Base-by-base conservation (phyloP, 2,329 filamentous ascomycete species). In the Myriosclerotinia scirpicola region DNA sequence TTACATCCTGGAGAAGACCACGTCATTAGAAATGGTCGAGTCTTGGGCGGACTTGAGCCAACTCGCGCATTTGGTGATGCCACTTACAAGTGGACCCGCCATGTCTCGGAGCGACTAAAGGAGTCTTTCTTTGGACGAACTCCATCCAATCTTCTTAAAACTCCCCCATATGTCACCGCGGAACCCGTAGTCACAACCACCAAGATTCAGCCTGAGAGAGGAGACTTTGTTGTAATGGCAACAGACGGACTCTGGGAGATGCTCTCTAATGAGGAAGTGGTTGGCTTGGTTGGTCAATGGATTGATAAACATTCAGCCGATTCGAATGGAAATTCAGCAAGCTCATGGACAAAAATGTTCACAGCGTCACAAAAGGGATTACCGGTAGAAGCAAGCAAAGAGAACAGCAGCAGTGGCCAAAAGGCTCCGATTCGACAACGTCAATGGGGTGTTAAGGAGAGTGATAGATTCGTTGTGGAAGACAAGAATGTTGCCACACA, bases 221-320 rank as follows among this genome's bases (percentile, higher is more conserved):
- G 94, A 55, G 95, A 99, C 76, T 99, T 99, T 74, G 83, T 99
- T 15, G 94, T 99, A 69, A 89, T 99, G 83, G 95, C 95, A 30
- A 97, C 95, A 0, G 95, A 99, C 76, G 95, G 95, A 5, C 84
- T 99, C 0, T 99, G 95, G 95, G 95, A 99, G 80, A 98, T 98
- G 95, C 84, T 99, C 69, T 97, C 92, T 58, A 99, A 98, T 74
- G 95, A 99, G 76, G 95, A 99, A 81, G 95, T 97, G 1, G 91
- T 99, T 61, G 95, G 95, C 0, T 86, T 99, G 2, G 95, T 99
- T 5, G 96, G 94, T 20, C 92, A 96, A 78, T 99, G 95, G 95
- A 87, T 99, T 58, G 95, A 99, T 77, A 87, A 86, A 30, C 90
- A 97, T 76, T 81, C 69, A 26, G 70, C 73, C 15, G 60, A 64